Base-by-base conservation (phyloP, 1,284 basidiomycete genomes). In the Microbotryum silenes-acaulis region DNA sequence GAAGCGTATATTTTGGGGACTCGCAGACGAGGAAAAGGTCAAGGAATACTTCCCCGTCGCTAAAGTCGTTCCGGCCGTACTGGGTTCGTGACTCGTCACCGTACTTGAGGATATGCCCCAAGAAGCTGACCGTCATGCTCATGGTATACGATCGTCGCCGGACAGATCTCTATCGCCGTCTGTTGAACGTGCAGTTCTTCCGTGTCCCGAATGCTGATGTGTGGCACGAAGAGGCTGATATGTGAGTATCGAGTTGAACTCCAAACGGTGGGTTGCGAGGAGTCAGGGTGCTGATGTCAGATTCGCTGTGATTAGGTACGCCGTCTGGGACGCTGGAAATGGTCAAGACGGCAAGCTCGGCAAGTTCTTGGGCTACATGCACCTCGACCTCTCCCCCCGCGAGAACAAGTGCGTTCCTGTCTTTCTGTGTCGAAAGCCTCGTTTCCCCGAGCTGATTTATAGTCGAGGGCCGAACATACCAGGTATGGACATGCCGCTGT, bases 401-500 rank as follows among this genome's bases (percentile, higher is more conserved):
- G 62, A 66, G 33, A 61, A 63, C 56, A 71, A 70, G 57, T 46
- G 25, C 56, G 48, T 45, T 45, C 33, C 18, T 12, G 14, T 5
- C 31, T 25, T 45, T 46, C 56, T 44, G 42, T 31, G 12, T 12
- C 20, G n/a, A 0, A 1, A 6, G 12, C 23, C 9, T 18, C 21
- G 16, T 4, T 29, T 3, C 25, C 5, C 20, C 53, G 10, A 16
- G 20, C 47, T 33, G n/a, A 14, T 21, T 42, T 29, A 31, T 29
- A 31, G 3, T 1, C n/a, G 49, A 91, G 90, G 73, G 90, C 88
- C 73, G 83, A 85, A 14, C 88, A 91, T 76, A 23, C 25, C 51
- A 91, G 91, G 74, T 91, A 89, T 73, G 83, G 85, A 6, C 89
- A 92, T 76, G 89, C 89, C 0, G 88, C 89, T 0, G 88, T 91